Percentiles rank a stretch among this genome's conserved stretches.
Evolutionary conservation across 345 rosid species (phyloP).

Genomic region (Lepidium aucheri): DNA sequence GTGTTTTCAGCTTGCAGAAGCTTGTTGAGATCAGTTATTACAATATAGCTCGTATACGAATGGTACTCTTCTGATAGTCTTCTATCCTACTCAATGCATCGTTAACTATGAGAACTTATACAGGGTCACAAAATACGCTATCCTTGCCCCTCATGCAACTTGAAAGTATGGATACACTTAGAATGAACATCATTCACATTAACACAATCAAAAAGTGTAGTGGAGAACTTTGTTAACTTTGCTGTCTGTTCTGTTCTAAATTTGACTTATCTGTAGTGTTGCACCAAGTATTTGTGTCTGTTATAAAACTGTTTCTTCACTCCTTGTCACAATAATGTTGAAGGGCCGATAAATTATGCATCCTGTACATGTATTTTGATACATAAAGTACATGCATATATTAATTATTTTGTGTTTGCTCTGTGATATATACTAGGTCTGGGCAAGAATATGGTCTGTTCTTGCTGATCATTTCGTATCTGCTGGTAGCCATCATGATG

Average conservation of each 20-base stretch:
- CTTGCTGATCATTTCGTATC: slow-evolving; percentile 86
- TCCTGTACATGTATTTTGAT: neutral
- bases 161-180: slow-evolving; percentile 9
- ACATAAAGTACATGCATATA: neutral
- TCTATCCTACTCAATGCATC: slow-evolving; percentile 8
- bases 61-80: slow-evolving; percentile 50
- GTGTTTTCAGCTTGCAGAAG: slow-evolving; percentile 97
- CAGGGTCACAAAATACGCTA: neutral
- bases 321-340: neutral
- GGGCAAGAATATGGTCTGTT: slow-evolving; percentile 94
- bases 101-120: slow-evolving; percentile 1
- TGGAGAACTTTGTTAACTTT: neutral
- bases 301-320: neutral
- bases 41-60: slow-evolving; percentile 93
- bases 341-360: neutral
- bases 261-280: neutral
- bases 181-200: neutral
- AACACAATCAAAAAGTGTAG: slow-evolving; percentile 3
- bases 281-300: slow-evolving; percentile 5
- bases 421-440: slow-evolving; percentile 50
- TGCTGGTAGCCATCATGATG: slow-evolving; percentile 90
- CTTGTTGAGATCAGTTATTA: slow-evolving; percentile 99
- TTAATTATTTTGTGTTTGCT: slow-evolving; percentile 8
- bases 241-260: neutral
- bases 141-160: slow-evolving; percentile 8